Evolutionary conservation across 2,329 filamentous ascomycete species (phyloP), one percentile per base, ranked within the genome.

Genomic region (Colletotrichum siamense): DNA sequence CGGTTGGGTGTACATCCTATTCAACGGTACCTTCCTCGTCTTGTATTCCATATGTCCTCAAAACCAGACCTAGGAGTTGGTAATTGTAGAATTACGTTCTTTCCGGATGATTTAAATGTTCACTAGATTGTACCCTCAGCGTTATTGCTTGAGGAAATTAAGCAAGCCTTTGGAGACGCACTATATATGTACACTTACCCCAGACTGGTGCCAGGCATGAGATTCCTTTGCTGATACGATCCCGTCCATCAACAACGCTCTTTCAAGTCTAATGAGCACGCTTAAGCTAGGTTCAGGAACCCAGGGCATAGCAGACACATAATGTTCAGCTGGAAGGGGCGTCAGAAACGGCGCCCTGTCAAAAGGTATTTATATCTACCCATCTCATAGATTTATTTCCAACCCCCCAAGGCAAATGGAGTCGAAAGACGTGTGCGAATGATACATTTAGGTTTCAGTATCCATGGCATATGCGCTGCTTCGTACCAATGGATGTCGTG

Each of bases 261-360:
- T 12, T 49, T 49, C 44, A 49, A 49, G 10, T 49, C 6, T 12
- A 3, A 22, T 10, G 1, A n/a, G 2, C 39, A 49, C 9, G 3
- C 9, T 49, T 49, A 1, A 12, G 5, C 7, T n/a, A n/a, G 3
- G 1, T 49, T 6, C 0, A n/a, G 39, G 1, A 1, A 3, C 1
- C 39, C 39, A n/a, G 18, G 39, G 5, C 10, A 1, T 7, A 49
- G 18, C 44, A 22, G 10, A 49, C n/a, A 2, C 9, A 2, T 12
- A 0, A 7, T 1, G 0, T 2, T 22, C 44, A 2, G 9, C 5
- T 49, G 44, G 44, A 49, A 49, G n/a, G 18, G 44, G 4, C 44
- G 1, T 8, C 6, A 22, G 44, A 49, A 49, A 0, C n/a, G 0
- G 10, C n/a, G 10, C 6, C 5, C 9, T 2, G n/a, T 7, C 2